Evolutionary conservation across 192 early-diverging fungal genomes (phyloP).

Genomic region (Paraglomus brasilianum): DNA sequence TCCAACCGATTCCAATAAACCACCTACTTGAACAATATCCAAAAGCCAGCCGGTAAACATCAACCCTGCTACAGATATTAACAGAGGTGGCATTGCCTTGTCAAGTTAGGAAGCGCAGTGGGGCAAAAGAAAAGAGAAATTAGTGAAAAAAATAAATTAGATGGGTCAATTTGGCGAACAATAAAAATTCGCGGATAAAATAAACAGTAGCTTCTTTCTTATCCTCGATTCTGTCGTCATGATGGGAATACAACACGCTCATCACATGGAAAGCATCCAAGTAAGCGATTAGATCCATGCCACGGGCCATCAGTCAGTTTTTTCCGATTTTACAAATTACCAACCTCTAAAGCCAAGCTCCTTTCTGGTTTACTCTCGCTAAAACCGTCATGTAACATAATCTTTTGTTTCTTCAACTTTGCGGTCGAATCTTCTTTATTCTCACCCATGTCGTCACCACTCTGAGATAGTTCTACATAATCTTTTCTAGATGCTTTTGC

Average conservation of each 20-base stretch:
- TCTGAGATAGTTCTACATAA: no score
- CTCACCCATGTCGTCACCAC: no score
- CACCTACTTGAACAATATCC: conserved; percentile 58
- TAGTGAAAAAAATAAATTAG: background rate
- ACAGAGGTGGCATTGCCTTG: conserved; percentile 62
- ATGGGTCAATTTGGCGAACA: no score
- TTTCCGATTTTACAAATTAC: background rate
- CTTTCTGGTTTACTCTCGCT: background rate
- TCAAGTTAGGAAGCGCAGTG: background rate
- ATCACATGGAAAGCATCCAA: no score
- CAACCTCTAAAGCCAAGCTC: conserved; percentile 23
- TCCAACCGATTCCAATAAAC: background rate
- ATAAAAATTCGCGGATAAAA: no score
- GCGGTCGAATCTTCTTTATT: background rate
- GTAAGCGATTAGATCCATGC: no score
- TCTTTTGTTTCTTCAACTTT: background rate
- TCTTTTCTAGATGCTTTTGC: no score
- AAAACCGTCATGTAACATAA: no score
- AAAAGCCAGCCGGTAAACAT: conserved; percentile 71
- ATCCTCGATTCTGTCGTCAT: no score
- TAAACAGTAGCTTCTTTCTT: no score
- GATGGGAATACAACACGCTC: no score
- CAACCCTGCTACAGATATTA: conserved; percentile 69
- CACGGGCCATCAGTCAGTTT: background rate
- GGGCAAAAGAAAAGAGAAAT: background rate